Evolutionary conservation across 78 protist genomes (phyloP).

Genomic region (Polysphondylium violaceum): DNA sequence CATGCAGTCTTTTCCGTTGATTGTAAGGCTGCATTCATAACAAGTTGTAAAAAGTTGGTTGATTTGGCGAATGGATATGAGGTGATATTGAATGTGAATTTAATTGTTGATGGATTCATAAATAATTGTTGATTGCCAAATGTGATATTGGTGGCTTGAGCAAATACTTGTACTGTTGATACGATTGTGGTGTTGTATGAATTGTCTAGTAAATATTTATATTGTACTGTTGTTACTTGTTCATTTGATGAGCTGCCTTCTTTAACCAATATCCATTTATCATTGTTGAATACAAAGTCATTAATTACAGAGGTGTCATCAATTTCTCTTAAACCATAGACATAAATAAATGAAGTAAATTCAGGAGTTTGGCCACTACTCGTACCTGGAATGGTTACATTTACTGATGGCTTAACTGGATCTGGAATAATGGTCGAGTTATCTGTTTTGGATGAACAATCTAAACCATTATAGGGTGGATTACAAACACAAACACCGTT

Average conservation of each 20-base stretch:
- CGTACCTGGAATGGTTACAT: neutral
- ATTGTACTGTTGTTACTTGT: no score
- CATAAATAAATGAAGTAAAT: neutral
- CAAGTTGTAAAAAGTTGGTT: no score
- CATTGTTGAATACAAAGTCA: neutral
- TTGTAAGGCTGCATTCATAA: no score
- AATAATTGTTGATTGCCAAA: no score
- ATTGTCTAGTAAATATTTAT: no score
- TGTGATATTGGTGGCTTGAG: no score
- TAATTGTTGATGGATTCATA: no score
- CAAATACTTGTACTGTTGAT: neutral
- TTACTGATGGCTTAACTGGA: neutral
- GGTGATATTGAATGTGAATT: no score
- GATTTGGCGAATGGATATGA: no score
- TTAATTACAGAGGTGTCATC: no score
- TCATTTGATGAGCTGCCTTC: neutral
- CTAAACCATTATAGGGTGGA: neutral
- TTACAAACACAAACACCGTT: slow-evolving; percentile 1
- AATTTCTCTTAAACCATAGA: neutral
- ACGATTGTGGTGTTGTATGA: neutral
- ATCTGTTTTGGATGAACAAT: neutral
- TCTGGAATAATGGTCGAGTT: neutral
- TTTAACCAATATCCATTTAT: neutral
- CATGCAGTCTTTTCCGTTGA: no score
- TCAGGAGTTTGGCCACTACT: neutral